Evolutionary conservation across 176 grass and related monocot genomes (phyloP).

Genomic region (Oryza longistaminata): DNA sequence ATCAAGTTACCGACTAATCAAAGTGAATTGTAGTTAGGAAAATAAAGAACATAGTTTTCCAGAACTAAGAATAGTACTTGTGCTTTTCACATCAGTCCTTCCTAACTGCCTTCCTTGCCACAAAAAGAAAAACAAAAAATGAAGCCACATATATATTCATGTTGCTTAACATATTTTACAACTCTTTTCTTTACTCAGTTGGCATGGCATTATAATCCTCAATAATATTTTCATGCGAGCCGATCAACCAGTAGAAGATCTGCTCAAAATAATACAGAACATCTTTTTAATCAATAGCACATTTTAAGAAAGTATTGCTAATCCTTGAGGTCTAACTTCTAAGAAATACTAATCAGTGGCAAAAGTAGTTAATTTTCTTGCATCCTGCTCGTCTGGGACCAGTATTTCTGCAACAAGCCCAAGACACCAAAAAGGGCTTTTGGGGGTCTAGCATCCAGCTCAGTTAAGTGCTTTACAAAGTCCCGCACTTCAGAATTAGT

Average conservation of each 20-base stretch:
- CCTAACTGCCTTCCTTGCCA: not conserved
- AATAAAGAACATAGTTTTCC: not conserved
- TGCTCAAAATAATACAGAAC: not conserved
- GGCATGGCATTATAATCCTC: not conserved
- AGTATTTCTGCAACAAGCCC: slow-evolving; percentile 1
- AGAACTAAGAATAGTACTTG: slow-evolving; percentile 1
- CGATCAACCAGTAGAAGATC: not conserved
- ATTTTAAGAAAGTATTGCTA: not conserved
- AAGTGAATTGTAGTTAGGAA: not conserved
- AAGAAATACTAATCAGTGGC: not conserved
- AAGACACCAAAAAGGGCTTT: slow-evolving; percentile 1
- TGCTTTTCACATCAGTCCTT: slow-evolving; percentile 14
- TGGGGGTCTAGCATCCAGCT: not conserved
- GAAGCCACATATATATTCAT: not conserved
- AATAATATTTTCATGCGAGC: not conserved
- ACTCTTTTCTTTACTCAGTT: slow-evolving; percentile 10
- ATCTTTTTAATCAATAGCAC: not conserved
- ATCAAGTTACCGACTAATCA: not conserved
- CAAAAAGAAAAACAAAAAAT: not conserved
- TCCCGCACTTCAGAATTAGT: not conserved
- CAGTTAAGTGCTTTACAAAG: not conserved
- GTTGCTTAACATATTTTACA: not conserved
- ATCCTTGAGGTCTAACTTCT: not conserved
- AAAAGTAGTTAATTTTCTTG: not conserved
- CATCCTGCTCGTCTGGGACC: not conserved